Percentiles rank a stretch among this genome's conserved stretches.
These are phyloP conservation scores for Taxawa tesnikishii DNA, from an alignment of 2,329 filamentous ascomycete species.

Conservation along the genomic window DNA sequence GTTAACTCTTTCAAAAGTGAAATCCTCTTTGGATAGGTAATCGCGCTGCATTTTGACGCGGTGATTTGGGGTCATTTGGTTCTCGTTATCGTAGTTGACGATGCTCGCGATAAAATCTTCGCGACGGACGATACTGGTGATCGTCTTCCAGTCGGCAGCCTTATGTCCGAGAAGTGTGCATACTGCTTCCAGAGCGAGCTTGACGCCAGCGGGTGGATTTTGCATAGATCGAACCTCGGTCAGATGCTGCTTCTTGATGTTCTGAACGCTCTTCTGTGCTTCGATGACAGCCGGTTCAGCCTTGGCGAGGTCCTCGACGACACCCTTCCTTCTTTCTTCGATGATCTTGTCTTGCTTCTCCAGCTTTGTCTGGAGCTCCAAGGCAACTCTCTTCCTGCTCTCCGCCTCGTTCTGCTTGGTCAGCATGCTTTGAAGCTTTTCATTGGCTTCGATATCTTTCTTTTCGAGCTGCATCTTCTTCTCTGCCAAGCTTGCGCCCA, in stretches of 20 bases:
- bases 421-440: constrained; percentile 95
- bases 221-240: constrained; percentile 97
- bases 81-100: constrained; percentile 91
- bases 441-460: constrained; percentile 91
- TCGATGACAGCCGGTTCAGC: constrained; percentile 89
- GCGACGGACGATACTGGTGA: constrained; percentile 74
- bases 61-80: constrained; percentile 75
- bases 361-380: constrained; percentile 78
- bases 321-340: constrained; percentile 67
- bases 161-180: constrained; percentile 89
- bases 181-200: constrained; percentile 88
- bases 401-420: constrained; percentile 92
- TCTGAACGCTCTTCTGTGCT: constrained; percentile 91
- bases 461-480: constrained; percentile 89
- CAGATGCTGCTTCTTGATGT: constrained; percentile 94
- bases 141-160: constrained; percentile 79
- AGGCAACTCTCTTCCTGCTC: constrained; percentile 72
- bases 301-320: constrained; percentile 73
- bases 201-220: constrained; percentile 80
- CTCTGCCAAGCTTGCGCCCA: constrained; percentile 79
- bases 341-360: constrained; percentile 87
- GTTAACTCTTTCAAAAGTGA: constrained; percentile 92
- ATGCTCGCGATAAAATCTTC: constrained; percentile 98
- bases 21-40: constrained; percentile 84
- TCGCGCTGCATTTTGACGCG: constrained; percentile 85